These are phyloP conservation scores for Clavispora carvajalis DNA, from an alignment of 805 yeast species.

Conservation along the genomic window DNA sequence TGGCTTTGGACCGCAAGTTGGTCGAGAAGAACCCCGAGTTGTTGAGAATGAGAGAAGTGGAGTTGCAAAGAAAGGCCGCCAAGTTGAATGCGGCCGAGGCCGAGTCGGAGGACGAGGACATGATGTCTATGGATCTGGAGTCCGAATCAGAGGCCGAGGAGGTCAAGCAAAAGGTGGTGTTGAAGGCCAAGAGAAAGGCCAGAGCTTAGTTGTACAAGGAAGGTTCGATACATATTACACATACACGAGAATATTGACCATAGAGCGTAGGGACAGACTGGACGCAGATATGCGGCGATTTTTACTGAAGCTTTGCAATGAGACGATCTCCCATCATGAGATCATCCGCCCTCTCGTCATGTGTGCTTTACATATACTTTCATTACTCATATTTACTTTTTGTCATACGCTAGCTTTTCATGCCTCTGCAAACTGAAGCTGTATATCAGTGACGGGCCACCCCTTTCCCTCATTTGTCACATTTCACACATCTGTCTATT, in stretches of 20 bases:
- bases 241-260: not conserved
- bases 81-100: conserved; percentile 50
- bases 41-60: conserved; percentile 90
- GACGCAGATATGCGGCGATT: too few species aligned
- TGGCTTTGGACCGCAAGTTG: conserved; percentile 80
- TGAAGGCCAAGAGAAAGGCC: conserved; percentile 56
- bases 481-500: too few species aligned
- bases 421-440: too few species aligned
- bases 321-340: too few species aligned
- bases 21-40: conserved; percentile 86
- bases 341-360: too few species aligned
- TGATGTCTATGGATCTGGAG: conserved; percentile 40
- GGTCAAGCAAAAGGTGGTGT: conserved; percentile 51
- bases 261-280: not conserved
- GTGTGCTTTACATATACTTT: too few species aligned
- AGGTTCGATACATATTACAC: conserved; percentile 1
- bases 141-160: conserved; percentile 39
- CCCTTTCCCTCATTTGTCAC: too few species aligned
- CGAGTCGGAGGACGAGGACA: conserved; percentile 31
- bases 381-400: too few species aligned
- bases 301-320: too few species aligned
- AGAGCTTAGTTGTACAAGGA: conserved; percentile 10
- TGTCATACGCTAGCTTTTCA: too few species aligned
- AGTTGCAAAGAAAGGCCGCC: conserved; percentile 70
- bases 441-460: too few species aligned